These are phyloP conservation scores for Cryptococcus sp. DNA, from an alignment of 1,284 basidiomycete genomes.

Conservation along the genomic window DNA sequence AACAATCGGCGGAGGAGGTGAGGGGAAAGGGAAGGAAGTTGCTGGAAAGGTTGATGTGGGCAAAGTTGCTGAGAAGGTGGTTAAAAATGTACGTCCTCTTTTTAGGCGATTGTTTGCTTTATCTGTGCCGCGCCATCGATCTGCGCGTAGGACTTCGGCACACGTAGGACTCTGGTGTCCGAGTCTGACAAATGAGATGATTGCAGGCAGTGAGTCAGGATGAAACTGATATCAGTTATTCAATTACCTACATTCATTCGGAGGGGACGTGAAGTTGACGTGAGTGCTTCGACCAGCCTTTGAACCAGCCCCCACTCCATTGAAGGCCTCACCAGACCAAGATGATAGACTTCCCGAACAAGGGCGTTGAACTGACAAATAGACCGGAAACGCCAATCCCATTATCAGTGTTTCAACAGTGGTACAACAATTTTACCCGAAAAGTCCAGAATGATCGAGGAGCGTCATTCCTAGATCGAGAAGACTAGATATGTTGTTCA, in stretches of 20 bases:
- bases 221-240: slow-evolving; percentile 70
- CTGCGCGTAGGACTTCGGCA: too few relatives aligned
- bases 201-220: too few relatives aligned
- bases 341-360: slow-evolving; percentile 25
- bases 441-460: slow-evolving; percentile 67
- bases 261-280: slow-evolving; percentile 51
- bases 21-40: slow-evolving; percentile 25
- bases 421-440: slow-evolving; percentile 74
- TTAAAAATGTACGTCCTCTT: slow-evolving; percentile 43
- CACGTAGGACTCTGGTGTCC: too few relatives aligned
- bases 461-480: slow-evolving; percentile 67
- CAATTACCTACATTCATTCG: slow-evolving; percentile 78
- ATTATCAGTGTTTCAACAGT: slow-evolving; percentile 68
- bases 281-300: slow-evolving; percentile 41
- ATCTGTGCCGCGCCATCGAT: too few relatives aligned
- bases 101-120: too few relatives aligned
- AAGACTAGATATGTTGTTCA: too few relatives aligned
- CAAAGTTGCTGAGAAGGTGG: slow-evolving; percentile 46
- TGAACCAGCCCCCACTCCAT: not conserved
- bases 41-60: slow-evolving; percentile 35
- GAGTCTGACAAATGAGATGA: too few relatives aligned
- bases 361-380: not conserved
- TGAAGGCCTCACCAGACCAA: slow-evolving; percentile 6
- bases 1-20: slow-evolving; percentile 54
- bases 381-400: slow-evolving; percentile 65